These are phyloP conservation scores for Nephelium lappaceum DNA, from an alignment of 345 rosid genomes.

Conservation along the genomic window DNA sequence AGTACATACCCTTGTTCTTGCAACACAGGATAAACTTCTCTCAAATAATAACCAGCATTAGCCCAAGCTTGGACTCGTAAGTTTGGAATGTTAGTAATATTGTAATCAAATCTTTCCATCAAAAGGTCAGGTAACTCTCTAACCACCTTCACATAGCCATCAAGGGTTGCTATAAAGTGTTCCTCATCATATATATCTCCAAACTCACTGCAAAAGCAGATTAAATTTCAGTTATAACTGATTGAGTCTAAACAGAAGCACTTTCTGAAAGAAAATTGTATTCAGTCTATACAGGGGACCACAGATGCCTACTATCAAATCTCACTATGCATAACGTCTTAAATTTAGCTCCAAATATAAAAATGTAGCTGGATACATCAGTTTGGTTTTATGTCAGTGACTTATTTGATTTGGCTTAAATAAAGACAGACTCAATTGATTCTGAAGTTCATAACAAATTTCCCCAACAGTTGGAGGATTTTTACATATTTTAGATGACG, in stretches of 20 bases:
- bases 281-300: not conserved
- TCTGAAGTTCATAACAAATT: no score
- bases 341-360: not conserved
- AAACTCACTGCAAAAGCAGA: conserved; percentile 61
- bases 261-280: conserved; percentile 2
- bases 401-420: not conserved
- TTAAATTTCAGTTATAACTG: not conserved
- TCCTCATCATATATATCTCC: conserved; percentile 84
- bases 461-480: no score
- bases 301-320: not conserved
- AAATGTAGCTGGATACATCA: not conserved
- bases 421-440: no score
- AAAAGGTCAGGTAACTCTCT: conserved; percentile 68
- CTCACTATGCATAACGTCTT: not conserved
- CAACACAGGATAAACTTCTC: conserved; percentile 69
- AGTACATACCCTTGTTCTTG: conserved; percentile 68
- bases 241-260: not conserved
- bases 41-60: conserved; percentile 56
- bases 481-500: no score
- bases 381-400: not conserved
- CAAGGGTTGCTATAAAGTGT: conserved; percentile 70
- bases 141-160: conserved; percentile 71
- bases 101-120: conserved; percentile 59
- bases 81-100: conserved; percentile 60
- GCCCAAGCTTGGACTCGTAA: conserved; percentile 88